Conservation (phyloP, 2,329 filamentous ascomycete genomes). For the Aspergillus sergii region DNA sequence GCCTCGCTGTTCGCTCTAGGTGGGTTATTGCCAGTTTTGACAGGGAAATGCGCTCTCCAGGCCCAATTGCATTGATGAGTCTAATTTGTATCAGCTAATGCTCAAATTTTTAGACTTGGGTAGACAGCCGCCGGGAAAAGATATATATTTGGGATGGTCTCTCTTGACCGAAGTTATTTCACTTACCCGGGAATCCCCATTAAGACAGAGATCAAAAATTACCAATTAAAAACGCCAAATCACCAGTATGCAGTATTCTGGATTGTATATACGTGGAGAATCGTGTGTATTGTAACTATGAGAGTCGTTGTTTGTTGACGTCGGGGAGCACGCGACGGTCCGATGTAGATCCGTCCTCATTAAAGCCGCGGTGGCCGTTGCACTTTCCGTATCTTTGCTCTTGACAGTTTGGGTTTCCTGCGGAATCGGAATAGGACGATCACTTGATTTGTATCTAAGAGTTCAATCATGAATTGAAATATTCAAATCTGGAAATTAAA, state of each 20-base stretch:
- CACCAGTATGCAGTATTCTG: background rate
- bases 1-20: conserved; percentile 69
- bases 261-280: background rate
- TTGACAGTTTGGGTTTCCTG: conserved; percentile 2
- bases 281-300: background rate
- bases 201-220: conserved; percentile 10
- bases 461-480: conserved; percentile 10
- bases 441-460: background rate
- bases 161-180: background rate
- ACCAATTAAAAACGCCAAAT: conserved; percentile 11
- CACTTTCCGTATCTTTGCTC: conserved; percentile 5
- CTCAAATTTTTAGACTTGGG: background rate
- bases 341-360: conserved; percentile 39
- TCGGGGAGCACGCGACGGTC: conserved; percentile 31
- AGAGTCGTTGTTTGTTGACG: conserved; percentile 27
- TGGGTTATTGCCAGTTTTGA: conserved; percentile 80
- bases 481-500: conserved; percentile 5
- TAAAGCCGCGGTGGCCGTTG: conserved; percentile 3
- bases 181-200: conserved; percentile 52
- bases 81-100: conserved; percentile 50
- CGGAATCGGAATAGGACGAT: background rate
- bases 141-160: conserved; percentile 10
- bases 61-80: conserved; percentile 86
- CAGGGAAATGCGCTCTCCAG: conserved; percentile 76
- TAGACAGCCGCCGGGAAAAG: background rate